These are phyloP conservation scores for Penicillium paxilli DNA, from an alignment of 495 filamentous ascomycete genomes.

Conservation along the genomic window DNA sequence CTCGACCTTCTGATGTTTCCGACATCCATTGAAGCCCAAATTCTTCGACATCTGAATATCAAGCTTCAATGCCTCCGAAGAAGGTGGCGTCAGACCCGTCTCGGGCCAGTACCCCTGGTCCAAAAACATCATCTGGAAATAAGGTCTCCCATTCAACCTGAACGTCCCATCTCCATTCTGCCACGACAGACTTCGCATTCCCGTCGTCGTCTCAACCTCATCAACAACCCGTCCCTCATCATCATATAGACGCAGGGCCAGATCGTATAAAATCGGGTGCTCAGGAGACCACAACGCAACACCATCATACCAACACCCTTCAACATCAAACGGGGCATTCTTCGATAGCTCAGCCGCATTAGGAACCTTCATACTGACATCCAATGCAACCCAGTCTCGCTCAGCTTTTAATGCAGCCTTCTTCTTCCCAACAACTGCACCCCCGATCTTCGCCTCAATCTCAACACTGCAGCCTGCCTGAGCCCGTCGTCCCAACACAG, in stretches of 20 bases:
- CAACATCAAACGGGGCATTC: conserved; percentile 10
- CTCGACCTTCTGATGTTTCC: conserved; percentile 45
- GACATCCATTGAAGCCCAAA: conserved; percentile 38
- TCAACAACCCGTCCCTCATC: conserved; percentile 19
- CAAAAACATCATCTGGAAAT: conserved; percentile 38
- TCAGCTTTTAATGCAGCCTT: conserved; percentile 12
- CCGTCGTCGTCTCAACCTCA: conserved; percentile 31
- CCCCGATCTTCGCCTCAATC: conserved; percentile 26
- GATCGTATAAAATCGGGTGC: conserved; percentile 38
- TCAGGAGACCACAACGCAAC: conserved; percentile 41
- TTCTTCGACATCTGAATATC: conserved; percentile 35
- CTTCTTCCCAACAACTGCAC: conserved; percentile 13
- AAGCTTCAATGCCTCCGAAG: conserved; percentile 27
- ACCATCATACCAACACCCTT: conserved; percentile 26
- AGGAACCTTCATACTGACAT: conserved; percentile 24
- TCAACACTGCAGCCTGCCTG: conserved; percentile 18
- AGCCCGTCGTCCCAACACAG: conserved; percentile 18
- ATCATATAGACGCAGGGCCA: conserved; percentile 29
- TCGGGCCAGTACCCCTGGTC: conserved; percentile 43
- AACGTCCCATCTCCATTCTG: conserved; percentile 37
- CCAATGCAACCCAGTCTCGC: conserved; percentile 20
- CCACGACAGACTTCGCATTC: conserved; percentile 40
- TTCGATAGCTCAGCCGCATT: conserved; percentile 6
- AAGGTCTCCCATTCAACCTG: conserved; percentile 36
- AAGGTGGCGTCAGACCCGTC: conserved; percentile 40